Percentiles rank a stretch among this genome's conserved stretches.
phyloP scores from a whole-genome alignment of 768 basidiomycete genomes.

The Lentinula sp. region DNA sequence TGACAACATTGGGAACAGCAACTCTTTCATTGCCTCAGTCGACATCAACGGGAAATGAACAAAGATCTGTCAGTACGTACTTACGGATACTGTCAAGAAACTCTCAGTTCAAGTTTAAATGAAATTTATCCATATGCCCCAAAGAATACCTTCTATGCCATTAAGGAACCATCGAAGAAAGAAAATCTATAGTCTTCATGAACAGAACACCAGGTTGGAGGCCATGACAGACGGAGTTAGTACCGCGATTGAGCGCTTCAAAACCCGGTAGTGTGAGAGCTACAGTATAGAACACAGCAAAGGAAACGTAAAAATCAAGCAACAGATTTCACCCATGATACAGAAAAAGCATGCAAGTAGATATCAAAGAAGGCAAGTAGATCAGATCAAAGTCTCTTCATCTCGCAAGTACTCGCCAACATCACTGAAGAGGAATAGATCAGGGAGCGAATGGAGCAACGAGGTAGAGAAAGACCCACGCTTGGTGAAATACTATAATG shows the following conservation, averaged over 20 bases:
- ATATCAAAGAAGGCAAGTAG: constrained; percentile 35
- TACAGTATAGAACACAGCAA: constrained; percentile 9
- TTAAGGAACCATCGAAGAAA: neutral
- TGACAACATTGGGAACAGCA: constrained; percentile 6
- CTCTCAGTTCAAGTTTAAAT: neutral
- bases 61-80: neutral
- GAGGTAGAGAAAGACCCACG: constrained; percentile 43
- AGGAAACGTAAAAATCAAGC: neutral
- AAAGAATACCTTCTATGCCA: neutral
- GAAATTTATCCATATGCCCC: neutral
- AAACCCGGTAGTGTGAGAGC: constrained; percentile 21
- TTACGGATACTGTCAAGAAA: neutral
- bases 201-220: neutral
- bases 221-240: constrained; percentile 10
- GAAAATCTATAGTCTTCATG: neutral
- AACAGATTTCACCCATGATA: neutral
- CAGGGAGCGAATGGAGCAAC: neutral
- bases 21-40: neutral
- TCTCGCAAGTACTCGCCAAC: constrained; percentile 98
- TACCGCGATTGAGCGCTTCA: constrained; percentile 40
- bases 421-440: constrained; percentile 49
- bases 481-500: constrained; percentile 98
- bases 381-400: constrained; percentile 50
- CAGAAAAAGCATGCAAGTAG: constrained; percentile 17
- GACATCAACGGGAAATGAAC: neutral